Evolutionary conservation across 2,329 filamentous ascomycete genomes (phyloP).

Genomic region (Aspergillus viridinutans): DNA sequence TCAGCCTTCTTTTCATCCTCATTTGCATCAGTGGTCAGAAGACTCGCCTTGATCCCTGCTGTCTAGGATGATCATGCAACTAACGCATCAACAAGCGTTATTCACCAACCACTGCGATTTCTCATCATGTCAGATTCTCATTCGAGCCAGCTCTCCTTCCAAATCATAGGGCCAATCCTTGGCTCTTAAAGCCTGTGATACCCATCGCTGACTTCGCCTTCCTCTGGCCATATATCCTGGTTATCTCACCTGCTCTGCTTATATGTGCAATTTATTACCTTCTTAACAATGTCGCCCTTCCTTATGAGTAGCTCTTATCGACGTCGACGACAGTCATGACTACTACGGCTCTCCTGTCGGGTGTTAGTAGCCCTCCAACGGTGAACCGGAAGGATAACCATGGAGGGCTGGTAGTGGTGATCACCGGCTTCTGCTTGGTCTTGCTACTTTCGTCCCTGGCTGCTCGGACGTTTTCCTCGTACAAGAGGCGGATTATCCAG

Average conservation of each 20-base stretch:
- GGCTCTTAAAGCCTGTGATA: not conserved
- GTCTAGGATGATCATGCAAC: not conserved
- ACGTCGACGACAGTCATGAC: not conserved
- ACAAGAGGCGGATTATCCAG: constrained; percentile 25
- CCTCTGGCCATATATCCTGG: not conserved
- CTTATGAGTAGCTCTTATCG: not conserved
- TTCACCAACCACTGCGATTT: not conserved
- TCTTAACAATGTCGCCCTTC: not conserved
- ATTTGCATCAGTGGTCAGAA: not conserved
- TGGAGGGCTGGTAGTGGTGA: constrained; percentile 39
- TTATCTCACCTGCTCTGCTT: not conserved
- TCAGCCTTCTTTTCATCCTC: not conserved
- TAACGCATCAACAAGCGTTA: not conserved
- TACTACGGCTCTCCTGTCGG: constrained; percentile 6
- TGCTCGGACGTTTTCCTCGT: constrained; percentile 39
- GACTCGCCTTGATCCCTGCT: not conserved
- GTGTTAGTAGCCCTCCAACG: constrained; percentile 31
- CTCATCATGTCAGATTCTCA: not conserved
- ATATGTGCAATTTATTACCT: not conserved
- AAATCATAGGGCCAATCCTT: not conserved
- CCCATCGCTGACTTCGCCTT: not conserved
- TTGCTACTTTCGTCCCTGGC: constrained; percentile 38
- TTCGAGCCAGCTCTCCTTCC: not conserved
- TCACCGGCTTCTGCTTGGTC: constrained; percentile 35
- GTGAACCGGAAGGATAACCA: constrained; percentile 37